These are phyloP conservation scores for Fagopyrum tataricum DNA, from an alignment of 148 eudicot genomes.

Conservation along the genomic window DNA sequence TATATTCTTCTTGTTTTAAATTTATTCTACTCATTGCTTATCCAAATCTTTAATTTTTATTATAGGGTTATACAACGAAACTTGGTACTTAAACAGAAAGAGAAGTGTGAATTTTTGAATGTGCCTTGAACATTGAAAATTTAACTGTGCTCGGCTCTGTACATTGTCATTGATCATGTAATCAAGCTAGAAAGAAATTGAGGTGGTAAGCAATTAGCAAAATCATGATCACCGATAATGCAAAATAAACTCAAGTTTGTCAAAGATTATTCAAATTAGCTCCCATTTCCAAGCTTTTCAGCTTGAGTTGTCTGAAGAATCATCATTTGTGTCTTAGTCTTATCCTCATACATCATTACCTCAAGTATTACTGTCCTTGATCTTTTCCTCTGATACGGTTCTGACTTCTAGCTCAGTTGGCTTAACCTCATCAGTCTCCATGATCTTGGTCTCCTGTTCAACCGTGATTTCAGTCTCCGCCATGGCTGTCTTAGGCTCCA, in stretches of 20 bases:
- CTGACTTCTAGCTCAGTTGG: background rate
- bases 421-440: background rate
- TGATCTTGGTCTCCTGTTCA: background rate
- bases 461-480: background rate
- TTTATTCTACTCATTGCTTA: background rate
- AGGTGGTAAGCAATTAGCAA: too few relatives aligned
- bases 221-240: too few relatives aligned
- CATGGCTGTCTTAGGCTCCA: background rate
- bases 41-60: background rate
- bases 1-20: background rate
- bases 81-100: background rate
- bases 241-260: background rate
- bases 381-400: constrained; percentile 2
- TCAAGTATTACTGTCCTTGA: background rate
- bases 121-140: background rate
- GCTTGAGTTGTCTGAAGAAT: background rate
- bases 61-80: background rate
- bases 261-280: background rate
- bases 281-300: background rate
- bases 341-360: background rate
- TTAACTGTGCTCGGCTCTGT: background rate
- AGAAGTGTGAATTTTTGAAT: background rate
- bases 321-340: background rate
- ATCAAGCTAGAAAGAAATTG: too few relatives aligned
- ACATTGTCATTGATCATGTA: background rate